Base-by-base conservation (phyloP, 2,329 filamentous ascomycete species). In the Magnaporthiopsis incrustans region DNA sequence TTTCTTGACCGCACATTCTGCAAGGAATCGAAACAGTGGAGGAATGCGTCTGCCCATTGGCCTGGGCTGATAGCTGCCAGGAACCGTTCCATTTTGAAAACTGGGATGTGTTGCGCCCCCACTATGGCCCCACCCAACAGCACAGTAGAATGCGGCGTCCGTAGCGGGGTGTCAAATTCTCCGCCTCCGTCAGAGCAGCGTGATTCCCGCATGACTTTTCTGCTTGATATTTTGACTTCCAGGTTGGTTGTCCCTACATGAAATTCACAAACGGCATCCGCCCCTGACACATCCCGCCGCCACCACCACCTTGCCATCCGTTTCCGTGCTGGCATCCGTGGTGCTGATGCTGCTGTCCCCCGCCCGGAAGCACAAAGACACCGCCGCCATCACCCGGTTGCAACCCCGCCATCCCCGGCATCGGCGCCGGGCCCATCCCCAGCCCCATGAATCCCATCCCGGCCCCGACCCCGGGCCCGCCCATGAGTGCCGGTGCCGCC, bases 371-470 rank as follows among this genome's bases (percentile, higher is more conserved):
- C 57, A 11, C 25, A 58, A 32, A 27, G n/a, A 32, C 56, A 10
- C 44, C 61, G 26, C 61, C 61, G 26, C 61, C 61, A 18, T 22
- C 35, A 3, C 33, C 33, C 33, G 12, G 6, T 8, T 12, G 10
- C 27, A n/a, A 15, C 2, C 44, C 61, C 11, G 26, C 61, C 12
- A 25, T 15, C 15, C 27, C 61, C 7, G 22, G 44, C 44, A 3
- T 22, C 18, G 22, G 8, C 61, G 7, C 50, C 44, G 22, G 11
- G 26, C 61, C 50, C 61, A 62, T 62, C 22, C 61, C 59, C 44
- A 62, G 30, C 5, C 61, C 50, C 50, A 57, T 57, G 12, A 53
- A 53, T 8, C 61, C 61, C 61, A 62, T 62, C 27, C 61, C 61
- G 22, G 32, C 32, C 32, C 59, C 30, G 30, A 6, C 27, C 22